A percentile compares a stretch with the other conserved stretches of the same genome.
These are phyloP conservation scores for Mycena amicta DNA, from an alignment of 768 basidiomycete species.

Conservation along the genomic window DNA sequence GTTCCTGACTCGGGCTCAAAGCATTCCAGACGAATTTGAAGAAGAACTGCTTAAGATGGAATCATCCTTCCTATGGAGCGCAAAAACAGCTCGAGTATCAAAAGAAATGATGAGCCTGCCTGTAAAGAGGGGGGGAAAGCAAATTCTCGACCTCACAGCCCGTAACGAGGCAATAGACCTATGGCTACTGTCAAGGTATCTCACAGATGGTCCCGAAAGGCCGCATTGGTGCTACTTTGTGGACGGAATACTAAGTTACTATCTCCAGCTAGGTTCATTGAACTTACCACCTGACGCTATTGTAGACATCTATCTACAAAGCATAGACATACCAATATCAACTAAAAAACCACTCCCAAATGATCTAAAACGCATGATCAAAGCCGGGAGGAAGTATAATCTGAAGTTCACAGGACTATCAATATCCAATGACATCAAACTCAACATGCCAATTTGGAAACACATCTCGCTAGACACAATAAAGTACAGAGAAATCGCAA, in stretches of 20 bases:
- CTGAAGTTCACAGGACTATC: neutral
- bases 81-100: conserved; percentile 1
- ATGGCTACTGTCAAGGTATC: neutral
- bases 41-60: neutral
- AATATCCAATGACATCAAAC: neutral
- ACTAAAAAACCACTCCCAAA: neutral
- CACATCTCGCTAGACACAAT: neutral
- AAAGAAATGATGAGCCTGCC: conserved; percentile 1
- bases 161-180: neutral
- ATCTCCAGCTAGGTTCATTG: neutral
- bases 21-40: conserved; percentile 26
- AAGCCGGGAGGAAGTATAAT: neutral
- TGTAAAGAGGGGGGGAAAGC: neutral
- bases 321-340: neutral
- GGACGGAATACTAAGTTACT: neutral
- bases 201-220: neutral
- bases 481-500: neutral
- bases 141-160: neutral
- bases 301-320: neutral
- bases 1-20: conserved; percentile 27
- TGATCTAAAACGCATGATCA: neutral
- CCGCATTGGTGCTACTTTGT: neutral
- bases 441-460: conserved; percentile 1
- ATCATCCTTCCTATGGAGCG: conserved; percentile 7
- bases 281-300: neutral